phyloP scores from a whole-genome alignment of 2,329 filamentous ascomycete genomes.

The Talaromyces sp. region DNA sequence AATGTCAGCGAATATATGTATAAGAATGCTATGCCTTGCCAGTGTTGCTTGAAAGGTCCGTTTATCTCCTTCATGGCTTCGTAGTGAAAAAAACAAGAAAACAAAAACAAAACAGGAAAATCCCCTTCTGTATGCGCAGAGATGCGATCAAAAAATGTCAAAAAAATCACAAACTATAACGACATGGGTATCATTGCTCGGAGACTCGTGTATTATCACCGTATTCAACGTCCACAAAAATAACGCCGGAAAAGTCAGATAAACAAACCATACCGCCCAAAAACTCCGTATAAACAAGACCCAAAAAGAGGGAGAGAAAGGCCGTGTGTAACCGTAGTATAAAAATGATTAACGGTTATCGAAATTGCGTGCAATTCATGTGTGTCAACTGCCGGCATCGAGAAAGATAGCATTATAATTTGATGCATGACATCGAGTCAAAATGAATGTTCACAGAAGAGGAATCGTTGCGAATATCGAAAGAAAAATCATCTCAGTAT shows the following conservation, averaged over 20 bases:
- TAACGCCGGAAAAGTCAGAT: not conserved
- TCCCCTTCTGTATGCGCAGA: conserved; percentile 10
- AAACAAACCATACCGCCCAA: not conserved
- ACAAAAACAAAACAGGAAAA: not conserved
- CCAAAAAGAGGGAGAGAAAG: not conserved
- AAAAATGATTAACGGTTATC: not conserved
- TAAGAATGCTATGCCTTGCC: conserved; percentile 14
- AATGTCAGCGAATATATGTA: conserved; percentile 1
- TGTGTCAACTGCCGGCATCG: conserved; percentile 15
- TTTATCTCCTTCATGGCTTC: conserved; percentile 16
- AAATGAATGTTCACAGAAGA: not conserved
- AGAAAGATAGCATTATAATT: conserved; percentile 12
- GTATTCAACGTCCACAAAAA: conserved; percentile 25
- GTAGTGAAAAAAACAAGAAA: not conserved
- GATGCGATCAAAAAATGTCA: conserved; percentile 8
- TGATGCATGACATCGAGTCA: not conserved
- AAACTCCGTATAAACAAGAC: conserved; percentile 4
- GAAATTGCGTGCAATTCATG: not conserved
- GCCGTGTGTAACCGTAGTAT: not conserved
- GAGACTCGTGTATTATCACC: conserved; percentile 39
- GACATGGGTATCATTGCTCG: conserved; percentile 36
- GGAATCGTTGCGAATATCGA: not conserved
- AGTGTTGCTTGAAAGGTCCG: conserved; percentile 16
- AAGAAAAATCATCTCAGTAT: conserved; percentile 31
- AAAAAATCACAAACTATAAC: conserved; percentile 15